A percentile compares a stretch with the other conserved stretches of the same genome.
phyloP scores from a whole-genome alignment of 2,329 filamentous ascomycete genomes.

The Penicillium brasilianum region DNA sequence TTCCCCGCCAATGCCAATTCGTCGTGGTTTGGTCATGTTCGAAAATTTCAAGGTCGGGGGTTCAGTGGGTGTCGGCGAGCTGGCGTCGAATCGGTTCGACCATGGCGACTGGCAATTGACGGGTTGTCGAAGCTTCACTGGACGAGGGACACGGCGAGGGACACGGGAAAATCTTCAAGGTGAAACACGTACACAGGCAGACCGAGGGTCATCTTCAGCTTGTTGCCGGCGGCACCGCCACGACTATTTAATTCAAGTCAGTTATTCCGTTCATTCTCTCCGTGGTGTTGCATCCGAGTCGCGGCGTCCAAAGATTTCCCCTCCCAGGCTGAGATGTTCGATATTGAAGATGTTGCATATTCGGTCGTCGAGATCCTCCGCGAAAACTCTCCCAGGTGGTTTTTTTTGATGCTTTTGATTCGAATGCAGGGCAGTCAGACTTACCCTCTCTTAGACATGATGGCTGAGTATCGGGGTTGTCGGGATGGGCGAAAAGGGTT shows the following conservation, averaged over 20 bases:
- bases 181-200: constrained; percentile 92
- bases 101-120: constrained; percentile 13
- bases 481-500: constrained; percentile 44
- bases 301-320: constrained; percentile 2
- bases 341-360: constrained; percentile 17
- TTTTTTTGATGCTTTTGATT: constrained; percentile 18
- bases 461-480: constrained; percentile 50
- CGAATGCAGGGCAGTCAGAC: constrained; percentile 33
- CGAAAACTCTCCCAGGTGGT: constrained; percentile 17
- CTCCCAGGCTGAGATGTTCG: constrained; percentile 18
- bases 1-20: constrained; percentile 3
- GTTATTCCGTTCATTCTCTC: constrained; percentile 19
- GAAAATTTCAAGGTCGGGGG: not conserved
- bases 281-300: constrained; percentile 14
- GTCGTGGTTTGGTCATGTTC: constrained; percentile 5
- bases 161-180: constrained; percentile 28
- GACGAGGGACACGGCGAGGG: constrained; percentile 26
- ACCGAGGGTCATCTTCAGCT: constrained; percentile 99
- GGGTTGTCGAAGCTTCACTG: constrained; percentile 20
- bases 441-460: constrained; percentile 60
- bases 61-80: not conserved
- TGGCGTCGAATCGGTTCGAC: constrained; percentile 3
- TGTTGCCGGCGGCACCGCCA: constrained; percentile 96
- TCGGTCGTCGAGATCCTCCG: constrained; percentile 23
- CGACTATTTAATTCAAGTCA: constrained; percentile 52